phyloP scores from a whole-genome alignment of 192 early-diverging fungal genomes.

The Coemansia sp. region DNA sequence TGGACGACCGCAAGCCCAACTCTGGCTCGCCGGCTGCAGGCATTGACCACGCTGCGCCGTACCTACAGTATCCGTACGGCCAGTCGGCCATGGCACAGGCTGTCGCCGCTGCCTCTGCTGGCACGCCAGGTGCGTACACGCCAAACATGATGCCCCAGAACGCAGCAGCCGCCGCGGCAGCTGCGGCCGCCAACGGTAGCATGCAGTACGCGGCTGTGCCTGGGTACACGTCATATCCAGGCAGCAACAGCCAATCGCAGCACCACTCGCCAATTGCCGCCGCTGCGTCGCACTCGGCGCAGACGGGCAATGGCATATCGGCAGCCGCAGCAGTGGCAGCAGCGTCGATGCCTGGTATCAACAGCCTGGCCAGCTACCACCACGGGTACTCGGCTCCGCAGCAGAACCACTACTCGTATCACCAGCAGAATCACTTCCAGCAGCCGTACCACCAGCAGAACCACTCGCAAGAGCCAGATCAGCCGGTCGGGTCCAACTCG shows the following conservation, averaged over 20 bases:
- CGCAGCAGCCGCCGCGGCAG: conserved; percentile 13
- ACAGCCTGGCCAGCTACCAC: conserved; percentile 49
- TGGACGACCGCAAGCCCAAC: conserved; percentile 41
- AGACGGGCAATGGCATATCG: conserved; percentile 25
- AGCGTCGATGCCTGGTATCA: conserved; percentile 37
- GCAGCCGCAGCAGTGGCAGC: conserved; percentile 32
- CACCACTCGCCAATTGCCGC: conserved; percentile 51
- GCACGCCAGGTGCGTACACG: conserved; percentile 25
- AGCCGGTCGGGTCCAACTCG: conserved; percentile 20
- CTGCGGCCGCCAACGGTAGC: conserved; percentile 16
- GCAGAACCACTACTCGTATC: conserved; percentile 40
- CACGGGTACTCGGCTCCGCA: conserved; percentile 33
- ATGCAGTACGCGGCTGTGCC: conserved; percentile 37
- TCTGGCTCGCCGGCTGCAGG: conserved; percentile 13
- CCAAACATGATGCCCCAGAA: conserved; percentile 26
- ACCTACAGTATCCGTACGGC: conserved; percentile 40
- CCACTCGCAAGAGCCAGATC: conserved; percentile 27
- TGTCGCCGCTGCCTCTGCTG: conserved; percentile 27
- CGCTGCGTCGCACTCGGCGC: conserved; percentile 30
- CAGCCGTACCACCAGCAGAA: conserved; percentile 19
- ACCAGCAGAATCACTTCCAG: conserved; percentile 22
- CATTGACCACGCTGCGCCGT: conserved; percentile 21
- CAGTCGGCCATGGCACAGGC: conserved; percentile 47
- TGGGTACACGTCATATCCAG: conserved; percentile 46
- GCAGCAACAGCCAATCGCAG: conserved; percentile 51